Percentiles rank a stretch among this genome's conserved stretches.
These are phyloP conservation scores for Fonsecaea pedrosoi DNA, from an alignment of 2,329 filamentous ascomycete genomes.

Conservation along the genomic window DNA sequence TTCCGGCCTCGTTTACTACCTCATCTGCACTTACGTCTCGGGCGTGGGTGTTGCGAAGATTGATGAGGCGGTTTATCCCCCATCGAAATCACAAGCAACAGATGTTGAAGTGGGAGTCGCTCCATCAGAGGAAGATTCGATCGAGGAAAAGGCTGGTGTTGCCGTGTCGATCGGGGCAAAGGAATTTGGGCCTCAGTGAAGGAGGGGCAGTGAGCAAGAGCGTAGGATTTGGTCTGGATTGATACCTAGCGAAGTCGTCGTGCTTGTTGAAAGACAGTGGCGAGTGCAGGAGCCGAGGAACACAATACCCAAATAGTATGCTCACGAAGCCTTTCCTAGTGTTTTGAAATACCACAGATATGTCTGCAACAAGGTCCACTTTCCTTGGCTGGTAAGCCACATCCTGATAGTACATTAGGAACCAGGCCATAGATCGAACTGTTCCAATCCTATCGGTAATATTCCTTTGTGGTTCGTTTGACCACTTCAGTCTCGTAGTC, in stretches of 20 bases:
- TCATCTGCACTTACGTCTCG: slow-evolving; percentile 51
- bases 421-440: not conserved
- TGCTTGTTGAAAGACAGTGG: not conserved
- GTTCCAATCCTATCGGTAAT: slow-evolving; percentile 21
- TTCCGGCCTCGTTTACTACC: slow-evolving; percentile 47
- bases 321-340: not conserved
- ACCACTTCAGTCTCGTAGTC: slow-evolving; percentile 24
- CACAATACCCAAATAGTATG: slow-evolving; percentile 17
- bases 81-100: slow-evolving; percentile 39
- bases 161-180: slow-evolving; percentile 28
- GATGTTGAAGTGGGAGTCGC: slow-evolving; percentile 29
- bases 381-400: not conserved
- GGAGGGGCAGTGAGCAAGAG: not conserved
- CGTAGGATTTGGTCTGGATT: not conserved
- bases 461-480: slow-evolving; percentile 26
- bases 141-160: slow-evolving; percentile 28
- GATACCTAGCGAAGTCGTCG: not conserved
- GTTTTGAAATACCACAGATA: not conserved
- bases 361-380: not conserved
- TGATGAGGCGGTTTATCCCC: slow-evolving; percentile 48
- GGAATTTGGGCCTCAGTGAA: slow-evolving; percentile 16
- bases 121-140: slow-evolving; percentile 26
- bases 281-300: not conserved
- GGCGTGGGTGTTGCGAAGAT: slow-evolving; percentile 45
- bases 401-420: not conserved